phyloP scores from a whole-genome alignment of 176 grass and related monocot genomes.

The Panicum miliaceum region DNA sequence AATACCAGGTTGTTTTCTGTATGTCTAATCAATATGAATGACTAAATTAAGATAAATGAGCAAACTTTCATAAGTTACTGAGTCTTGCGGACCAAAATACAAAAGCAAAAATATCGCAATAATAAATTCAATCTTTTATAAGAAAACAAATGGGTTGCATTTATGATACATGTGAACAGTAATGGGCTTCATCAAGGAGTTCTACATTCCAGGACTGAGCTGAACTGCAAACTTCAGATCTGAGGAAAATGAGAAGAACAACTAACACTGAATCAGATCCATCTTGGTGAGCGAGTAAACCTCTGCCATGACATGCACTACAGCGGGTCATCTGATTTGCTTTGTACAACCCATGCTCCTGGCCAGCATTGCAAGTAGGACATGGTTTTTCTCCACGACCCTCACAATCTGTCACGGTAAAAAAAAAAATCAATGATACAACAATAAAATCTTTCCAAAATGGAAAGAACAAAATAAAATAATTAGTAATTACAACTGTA shows the following conservation, averaged over 20 bases:
- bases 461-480: slow-evolving; percentile 12
- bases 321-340: slow-evolving; percentile 83
- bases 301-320: slow-evolving; percentile 73
- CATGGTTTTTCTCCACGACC: slow-evolving; percentile 69
- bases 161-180: neutral
- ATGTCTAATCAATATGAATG: neutral
- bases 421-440: slow-evolving; percentile 20
- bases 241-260: slow-evolving; percentile 1
- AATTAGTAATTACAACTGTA: slow-evolving; percentile 15
- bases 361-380: slow-evolving; percentile 71
- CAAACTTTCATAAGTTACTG: neutral
- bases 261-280: slow-evolving; percentile 90
- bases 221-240: slow-evolving; percentile 18
- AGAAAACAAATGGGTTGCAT: neutral
- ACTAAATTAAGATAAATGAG: neutral
- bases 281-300: slow-evolving; percentile 83
- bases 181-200: neutral
- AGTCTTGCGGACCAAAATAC: neutral
- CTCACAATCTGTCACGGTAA: slow-evolving; percentile 64
- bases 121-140: slow-evolving; percentile 2
- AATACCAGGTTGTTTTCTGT: slow-evolving; percentile 11
- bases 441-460: slow-evolving; percentile 15
- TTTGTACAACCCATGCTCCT: slow-evolving; percentile 60
- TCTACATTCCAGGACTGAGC: neutral
- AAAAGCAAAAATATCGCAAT: neutral